Conservation (phyloP, 495 filamentous ascomycete species). For the Penicillium simplicissimum region DNA sequence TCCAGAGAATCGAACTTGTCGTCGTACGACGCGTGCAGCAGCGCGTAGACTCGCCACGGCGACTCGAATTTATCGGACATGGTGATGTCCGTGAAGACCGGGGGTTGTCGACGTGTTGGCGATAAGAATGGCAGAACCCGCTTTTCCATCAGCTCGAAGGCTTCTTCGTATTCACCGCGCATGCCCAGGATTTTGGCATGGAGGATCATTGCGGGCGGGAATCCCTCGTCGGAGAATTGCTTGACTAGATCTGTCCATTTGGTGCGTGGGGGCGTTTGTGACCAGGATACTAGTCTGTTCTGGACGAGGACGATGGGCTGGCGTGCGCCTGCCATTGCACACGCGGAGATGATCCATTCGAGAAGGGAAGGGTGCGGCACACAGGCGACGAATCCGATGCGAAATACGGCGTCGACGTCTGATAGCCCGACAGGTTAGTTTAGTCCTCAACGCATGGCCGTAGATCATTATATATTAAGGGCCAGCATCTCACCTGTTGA, state of each 20-base stretch:
- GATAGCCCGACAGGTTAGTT: not conserved
- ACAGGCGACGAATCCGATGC: conserved; percentile 24
- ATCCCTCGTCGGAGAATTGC: conserved; percentile 24
- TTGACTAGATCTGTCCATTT: conserved; percentile 23
- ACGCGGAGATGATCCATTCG: conserved; percentile 28
- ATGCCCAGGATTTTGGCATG: conserved; percentile 32
- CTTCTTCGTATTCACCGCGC: conserved; percentile 24
- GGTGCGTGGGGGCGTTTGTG: conserved; percentile 5
- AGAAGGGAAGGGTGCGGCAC: not conserved
- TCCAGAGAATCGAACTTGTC: conserved; percentile 2
- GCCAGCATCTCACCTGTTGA: conserved; percentile 34
- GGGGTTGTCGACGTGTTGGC: conserved; percentile 9
- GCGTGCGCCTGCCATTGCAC: conserved; percentile 30
- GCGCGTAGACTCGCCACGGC: conserved; percentile 32
- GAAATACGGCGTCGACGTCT: conserved; percentile 34
- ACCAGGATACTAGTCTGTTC: conserved; percentile 7
- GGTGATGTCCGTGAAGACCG: conserved; percentile 14
- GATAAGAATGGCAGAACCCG: conserved; percentile 25
- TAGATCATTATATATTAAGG: too few species aligned
- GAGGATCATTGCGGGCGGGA: conserved; percentile 34
- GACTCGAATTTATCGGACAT: conserved; percentile 10
- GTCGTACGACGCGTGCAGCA: conserved; percentile 19
- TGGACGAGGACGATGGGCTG: conserved; percentile 16
- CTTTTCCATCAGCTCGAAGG: conserved; percentile 25
- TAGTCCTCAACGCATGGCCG: too few species aligned